Conservation (phyloP, 352 stramenopile species). For the Phytophthora pinifolia region DNA sequence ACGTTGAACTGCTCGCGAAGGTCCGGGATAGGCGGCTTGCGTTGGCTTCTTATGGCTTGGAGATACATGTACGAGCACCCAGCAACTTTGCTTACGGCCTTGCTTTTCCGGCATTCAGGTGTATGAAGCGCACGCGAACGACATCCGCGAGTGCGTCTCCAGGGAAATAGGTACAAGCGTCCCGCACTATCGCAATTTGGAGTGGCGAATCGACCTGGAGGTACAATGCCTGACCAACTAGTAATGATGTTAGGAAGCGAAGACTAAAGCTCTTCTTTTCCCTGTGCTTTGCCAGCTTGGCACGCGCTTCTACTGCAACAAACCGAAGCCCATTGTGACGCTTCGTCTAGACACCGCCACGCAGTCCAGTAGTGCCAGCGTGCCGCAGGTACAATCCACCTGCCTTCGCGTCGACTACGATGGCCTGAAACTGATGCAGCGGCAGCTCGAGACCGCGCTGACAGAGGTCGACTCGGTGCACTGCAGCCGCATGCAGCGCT, state of each 20-base stretch:
- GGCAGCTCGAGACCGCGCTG: conserved; percentile 63
- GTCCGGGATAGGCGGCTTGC: conserved; percentile 20
- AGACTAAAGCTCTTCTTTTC: not conserved
- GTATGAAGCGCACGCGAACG: conserved; percentile 44
- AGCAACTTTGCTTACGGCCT: too few relatives aligned
- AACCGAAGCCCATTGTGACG: conserved; percentile 68
- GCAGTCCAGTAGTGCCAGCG: conserved; percentile 14
- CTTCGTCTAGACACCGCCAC: conserved; percentile 54
- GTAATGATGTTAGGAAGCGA: not conserved
- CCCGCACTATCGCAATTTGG: conserved; percentile 59
- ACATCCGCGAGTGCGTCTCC: conserved; percentile 54
- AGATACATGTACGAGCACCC: too few relatives aligned
- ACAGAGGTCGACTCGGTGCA: conserved; percentile 72
- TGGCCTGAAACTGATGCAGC: conserved; percentile 63
- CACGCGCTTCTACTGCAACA: conserved; percentile 60
- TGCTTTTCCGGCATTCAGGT: conserved; percentile 29
- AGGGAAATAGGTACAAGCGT: conserved; percentile 43
- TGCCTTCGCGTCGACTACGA: conserved; percentile 68
- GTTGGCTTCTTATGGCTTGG: too few relatives aligned
- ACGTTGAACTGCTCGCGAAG: conserved; percentile 47
- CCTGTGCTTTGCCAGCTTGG: conserved; percentile 38
- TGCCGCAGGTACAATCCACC: conserved; percentile 34
- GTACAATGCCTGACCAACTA: conserved; percentile 21
- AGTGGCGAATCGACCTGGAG: conserved; percentile 86
- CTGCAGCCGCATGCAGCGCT: conserved; percentile 71